Evolutionary conservation across 495 filamentous ascomycete genomes (phyloP).

Genomic region (Durotheca rogersii): DNA sequence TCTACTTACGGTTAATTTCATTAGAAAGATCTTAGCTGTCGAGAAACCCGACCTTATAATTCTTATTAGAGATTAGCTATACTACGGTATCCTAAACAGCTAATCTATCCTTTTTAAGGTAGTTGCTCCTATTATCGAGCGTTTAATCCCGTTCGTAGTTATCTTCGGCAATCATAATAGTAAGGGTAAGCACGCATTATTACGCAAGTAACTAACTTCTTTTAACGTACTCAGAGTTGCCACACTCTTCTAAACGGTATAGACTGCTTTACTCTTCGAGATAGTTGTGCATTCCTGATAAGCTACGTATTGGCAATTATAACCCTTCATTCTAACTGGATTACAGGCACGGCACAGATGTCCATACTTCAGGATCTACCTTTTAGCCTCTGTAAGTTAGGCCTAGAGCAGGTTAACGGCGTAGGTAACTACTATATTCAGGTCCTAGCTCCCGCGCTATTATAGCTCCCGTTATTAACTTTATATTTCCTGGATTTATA

Average conservation of each 20-base stretch:
- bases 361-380: conserved; percentile 36
- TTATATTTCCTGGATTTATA: conserved; percentile 45
- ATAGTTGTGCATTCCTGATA: conserved; percentile 22
- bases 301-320: too few species aligned
- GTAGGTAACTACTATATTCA: conserved; percentile 46
- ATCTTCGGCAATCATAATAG: conserved; percentile 44
- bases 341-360: conserved; percentile 37
- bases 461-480: conserved; percentile 39
- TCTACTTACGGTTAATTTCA: conserved; percentile 39
- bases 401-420: conserved; percentile 39
- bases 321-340: conserved; percentile 32
- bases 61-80: conserved; percentile 41
- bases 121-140: conserved; percentile 40
- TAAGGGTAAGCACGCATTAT: conserved; percentile 39
- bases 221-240: conserved; percentile 22
- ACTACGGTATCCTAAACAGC: conserved; percentile 41
- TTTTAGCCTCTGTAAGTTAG: conserved; percentile 39
- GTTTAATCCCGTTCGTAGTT: conserved; percentile 40
- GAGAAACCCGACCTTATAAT: conserved; percentile 43
- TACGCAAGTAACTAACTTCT: conserved; percentile 37
- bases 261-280: conserved; percentile 17
- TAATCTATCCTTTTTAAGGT: conserved; percentile 47
- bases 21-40: conserved; percentile 37
- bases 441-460: conserved; percentile 33
- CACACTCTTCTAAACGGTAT: conserved; percentile 25